phyloP scores from a whole-genome alignment of 2,329 filamentous ascomycete species.

The Hypoxylon sp. region DNA sequence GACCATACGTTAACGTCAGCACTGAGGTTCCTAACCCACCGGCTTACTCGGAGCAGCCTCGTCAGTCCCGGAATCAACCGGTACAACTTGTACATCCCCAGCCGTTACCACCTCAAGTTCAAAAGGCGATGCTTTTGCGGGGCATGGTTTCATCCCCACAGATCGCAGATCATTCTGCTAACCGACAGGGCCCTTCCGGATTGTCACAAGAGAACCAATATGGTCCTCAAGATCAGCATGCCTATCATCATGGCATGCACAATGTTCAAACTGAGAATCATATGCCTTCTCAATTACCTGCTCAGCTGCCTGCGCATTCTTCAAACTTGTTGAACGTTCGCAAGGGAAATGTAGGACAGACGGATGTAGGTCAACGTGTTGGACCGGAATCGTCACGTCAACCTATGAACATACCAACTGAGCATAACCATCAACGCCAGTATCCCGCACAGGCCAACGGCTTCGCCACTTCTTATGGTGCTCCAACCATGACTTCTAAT shows the following conservation, averaged over 20 bases:
- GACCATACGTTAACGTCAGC: constrained; percentile 49
- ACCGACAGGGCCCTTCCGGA: constrained; percentile 32
- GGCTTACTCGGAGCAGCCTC: constrained; percentile 41
- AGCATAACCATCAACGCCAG: constrained; percentile 38
- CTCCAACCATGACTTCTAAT: constrained; percentile 29
- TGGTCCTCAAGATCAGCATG: constrained; percentile 30
- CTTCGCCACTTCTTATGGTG: constrained; percentile 41
- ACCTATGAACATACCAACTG: constrained; percentile 16
- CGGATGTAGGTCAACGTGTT: constrained; percentile 35
- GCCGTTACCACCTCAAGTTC: constrained; percentile 69
- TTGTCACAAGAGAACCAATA: constrained; percentile 47
- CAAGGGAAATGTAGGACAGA: constrained; percentile 55
- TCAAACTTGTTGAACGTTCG: constrained; percentile 60
- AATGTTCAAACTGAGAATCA: constrained; percentile 31
- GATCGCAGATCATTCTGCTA: constrained; percentile 49
- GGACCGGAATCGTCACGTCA: constrained; percentile 32
- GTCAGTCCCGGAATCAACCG: constrained; percentile 53
- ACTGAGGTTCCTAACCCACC: constrained; percentile 45
- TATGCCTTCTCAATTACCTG: constrained; percentile 42
- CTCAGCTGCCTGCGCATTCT: constrained; percentile 51
- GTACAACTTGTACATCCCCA: constrained; percentile 63
- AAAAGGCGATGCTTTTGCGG: constrained; percentile 66
- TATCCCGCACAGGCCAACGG: constrained; percentile 26
- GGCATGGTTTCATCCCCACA: constrained; percentile 57
- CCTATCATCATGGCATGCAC: constrained; percentile 39